These are phyloP conservation scores for Actinomortierella wolfii DNA, from an alignment of 371 early-diverging fungal genomes.

Conservation along the genomic window DNA sequence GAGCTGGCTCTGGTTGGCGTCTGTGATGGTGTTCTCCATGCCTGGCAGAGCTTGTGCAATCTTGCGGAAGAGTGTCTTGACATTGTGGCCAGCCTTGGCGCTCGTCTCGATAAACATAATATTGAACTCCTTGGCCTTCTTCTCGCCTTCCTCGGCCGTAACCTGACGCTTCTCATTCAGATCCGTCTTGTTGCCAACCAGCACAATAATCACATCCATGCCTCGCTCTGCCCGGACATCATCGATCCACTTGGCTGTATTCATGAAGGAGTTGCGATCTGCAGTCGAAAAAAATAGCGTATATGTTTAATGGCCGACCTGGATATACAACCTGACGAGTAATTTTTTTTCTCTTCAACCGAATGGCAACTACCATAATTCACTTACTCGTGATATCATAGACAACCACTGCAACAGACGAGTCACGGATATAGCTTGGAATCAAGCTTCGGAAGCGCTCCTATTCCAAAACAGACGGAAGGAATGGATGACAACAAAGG, in stretches of 20 bases:
- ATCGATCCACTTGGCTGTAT: constrained; percentile 98
- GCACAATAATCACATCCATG: constrained; percentile 94
- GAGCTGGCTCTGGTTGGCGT: constrained; percentile 46
- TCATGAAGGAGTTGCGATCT: constrained; percentile 92
- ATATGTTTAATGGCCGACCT: constrained; percentile 3
- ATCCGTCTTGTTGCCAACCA: constrained; percentile 99
- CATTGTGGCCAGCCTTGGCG: constrained; percentile 96
- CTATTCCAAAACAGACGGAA: constrained; percentile 44
- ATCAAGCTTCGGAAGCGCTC: constrained; percentile 97
- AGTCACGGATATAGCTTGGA: constrained; percentile 98
- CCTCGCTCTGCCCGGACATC: constrained; percentile 98
- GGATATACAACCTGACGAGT: background rate
- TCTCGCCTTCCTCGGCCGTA: constrained; percentile 95
- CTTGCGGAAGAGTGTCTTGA: constrained; percentile 93
- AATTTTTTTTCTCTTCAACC: background rate
- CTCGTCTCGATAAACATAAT: constrained; percentile 97
- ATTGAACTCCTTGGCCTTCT: constrained; percentile 91
- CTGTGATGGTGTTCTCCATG: constrained; percentile 68
- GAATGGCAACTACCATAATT: background rate
- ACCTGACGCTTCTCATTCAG: constrained; percentile 93
- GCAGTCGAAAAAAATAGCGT: background rate
- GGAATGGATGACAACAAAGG: too few species aligned
- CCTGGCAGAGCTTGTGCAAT: constrained; percentile 96
- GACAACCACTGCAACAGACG: constrained; percentile 98
- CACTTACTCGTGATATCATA: constrained; percentile 92